phyloP scores from a whole-genome alignment of 768 basidiomycete genomes.

The Mycena amicta region DNA sequence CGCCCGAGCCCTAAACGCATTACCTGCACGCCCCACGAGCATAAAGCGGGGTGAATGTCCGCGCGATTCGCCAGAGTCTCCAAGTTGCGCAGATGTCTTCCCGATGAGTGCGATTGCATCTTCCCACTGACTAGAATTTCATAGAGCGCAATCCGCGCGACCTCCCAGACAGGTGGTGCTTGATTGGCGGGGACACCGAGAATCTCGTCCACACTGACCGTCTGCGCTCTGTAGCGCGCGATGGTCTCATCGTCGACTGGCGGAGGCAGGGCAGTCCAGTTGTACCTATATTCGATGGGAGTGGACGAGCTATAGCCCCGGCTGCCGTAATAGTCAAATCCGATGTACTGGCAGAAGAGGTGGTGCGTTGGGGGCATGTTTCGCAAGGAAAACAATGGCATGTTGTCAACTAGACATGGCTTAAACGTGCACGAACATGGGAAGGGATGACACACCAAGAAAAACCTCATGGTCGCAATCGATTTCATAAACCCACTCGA shows the following conservation, averaged over 20 bases:
- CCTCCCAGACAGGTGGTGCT: conserved; percentile 5
- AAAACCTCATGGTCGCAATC: conserved; percentile 33
- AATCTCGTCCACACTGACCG: background rate
- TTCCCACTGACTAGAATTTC: conserved; percentile 17
- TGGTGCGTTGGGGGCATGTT: conserved; percentile 18
- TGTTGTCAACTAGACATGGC: background rate
- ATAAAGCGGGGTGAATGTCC: background rate
- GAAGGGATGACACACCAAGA: conserved; percentile 15
- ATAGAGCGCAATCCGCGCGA: conserved; percentile 17
- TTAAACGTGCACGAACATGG: conserved; percentile 9
- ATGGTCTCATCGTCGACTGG: conserved; percentile 10
- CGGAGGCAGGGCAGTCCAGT: conserved; percentile 24
- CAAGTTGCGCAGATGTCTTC: background rate
- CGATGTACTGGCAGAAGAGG: conserved; percentile 18
- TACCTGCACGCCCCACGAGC: background rate
- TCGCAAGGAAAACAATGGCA: conserved; percentile 4
- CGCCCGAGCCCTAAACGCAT: background rate
- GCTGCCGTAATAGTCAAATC: conserved; percentile 23
- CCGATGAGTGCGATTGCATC: conserved; percentile 6
- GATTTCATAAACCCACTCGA: conserved; percentile 33
- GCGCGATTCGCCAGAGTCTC: background rate
- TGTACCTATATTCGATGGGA: conserved; percentile 20
- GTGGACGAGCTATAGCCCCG: conserved; percentile 8
- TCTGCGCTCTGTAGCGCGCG: conserved; percentile 3
- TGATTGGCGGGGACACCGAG: conserved; percentile 3